Conservation (phyloP, 768 basidiomycete genomes). For the Cyathus striatus region DNA sequence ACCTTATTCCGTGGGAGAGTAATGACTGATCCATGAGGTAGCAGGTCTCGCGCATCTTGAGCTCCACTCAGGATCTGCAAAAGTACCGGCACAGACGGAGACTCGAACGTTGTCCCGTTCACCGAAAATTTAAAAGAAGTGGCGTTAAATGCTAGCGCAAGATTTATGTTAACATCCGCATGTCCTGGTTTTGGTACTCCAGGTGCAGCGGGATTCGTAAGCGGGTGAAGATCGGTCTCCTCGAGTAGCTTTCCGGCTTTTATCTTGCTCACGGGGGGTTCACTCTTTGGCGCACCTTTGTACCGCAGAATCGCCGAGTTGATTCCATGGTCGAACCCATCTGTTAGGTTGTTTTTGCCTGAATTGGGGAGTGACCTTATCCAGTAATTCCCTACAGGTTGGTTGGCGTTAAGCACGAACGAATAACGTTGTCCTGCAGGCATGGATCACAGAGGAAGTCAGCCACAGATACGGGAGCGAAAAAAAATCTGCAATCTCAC, state of each 20-base stretch:
- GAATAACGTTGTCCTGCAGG: constrained; percentile 25
- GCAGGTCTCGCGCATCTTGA: constrained; percentile 35
- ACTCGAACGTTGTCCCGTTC: constrained; percentile 23
- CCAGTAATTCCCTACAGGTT: constrained; percentile 49
- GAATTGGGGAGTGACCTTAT: constrained; percentile 27
- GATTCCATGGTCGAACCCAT: constrained; percentile 24
- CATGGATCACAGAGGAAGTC: too few species aligned
- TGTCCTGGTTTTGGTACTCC: constrained; percentile 13
- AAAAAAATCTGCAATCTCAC: too few species aligned
- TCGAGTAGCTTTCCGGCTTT: constrained; percentile 2
- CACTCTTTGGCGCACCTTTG: constrained; percentile 21
- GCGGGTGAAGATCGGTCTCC: constrained; percentile 7
- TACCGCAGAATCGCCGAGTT: constrained; percentile 45
- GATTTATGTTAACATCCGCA: constrained; percentile 16
- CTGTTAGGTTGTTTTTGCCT: too few species aligned
- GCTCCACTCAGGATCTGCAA: constrained; percentile 57
- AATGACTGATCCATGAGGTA: constrained; percentile 45
- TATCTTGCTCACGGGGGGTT: constrained; percentile 22
- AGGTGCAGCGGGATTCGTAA: constrained; percentile 10
- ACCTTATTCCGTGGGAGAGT: constrained; percentile 37
- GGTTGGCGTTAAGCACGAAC: constrained; percentile 37
- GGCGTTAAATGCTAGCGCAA: constrained; percentile 13
- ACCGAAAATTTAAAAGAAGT: constrained; percentile 14
- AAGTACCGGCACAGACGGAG: constrained; percentile 46
- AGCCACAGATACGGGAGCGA: too few species aligned